Base-by-base conservation (phyloP, 257 asterid species). In the Leptodermis oblonga region DNA sequence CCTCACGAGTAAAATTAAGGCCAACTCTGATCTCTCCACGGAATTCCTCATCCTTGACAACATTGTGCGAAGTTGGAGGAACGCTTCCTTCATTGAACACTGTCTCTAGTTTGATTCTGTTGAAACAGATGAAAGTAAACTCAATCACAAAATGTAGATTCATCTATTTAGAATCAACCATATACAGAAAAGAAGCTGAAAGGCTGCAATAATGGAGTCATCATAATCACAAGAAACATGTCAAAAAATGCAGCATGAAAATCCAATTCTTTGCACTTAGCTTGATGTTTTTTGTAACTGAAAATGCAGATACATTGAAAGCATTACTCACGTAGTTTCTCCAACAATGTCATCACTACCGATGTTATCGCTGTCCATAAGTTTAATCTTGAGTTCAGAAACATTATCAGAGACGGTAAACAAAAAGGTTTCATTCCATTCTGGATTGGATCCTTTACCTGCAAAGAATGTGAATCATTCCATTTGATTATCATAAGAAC, bases 371-470 rank as follows among this genome's bases (percentile, higher is more conserved):
- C 80, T 87, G 78, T 92, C 98, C 90, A 86, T 77, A 43, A 92
- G 39, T 70, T 74, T 92, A 81, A 92, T 76, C 72, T 72, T 80
- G 65, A 92, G 69, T 65, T 88, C 88, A 12, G 82, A 62, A 37
- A 73, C 81, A 68, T 82, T 89, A 2, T 59, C 56, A 4, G 91
- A 73, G 68, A 92, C 64, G 17, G 82, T 73, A 79, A 92, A 92
- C 33, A 90, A 62, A 79, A 92, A 92, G 8, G 90, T 90, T 79
- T 92, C 97, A 4, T 92, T 89, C 98, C 98, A 92, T 71, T 90
- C 92, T 5, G 92, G 89, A 34, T 68, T 61, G 0, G 90, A 68
- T 42, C 95, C 96, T 43, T 72, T 71, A 46, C 89, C 96, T 87
- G 76, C 77, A 73, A 17, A 65, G 25, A 8, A 68, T 7, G 53